Evolutionary conservation across 1,284 basidiomycete species (phyloP), one percentile per base, ranked within the genome.

Genomic region (Leccinum ponderosum): DNA sequence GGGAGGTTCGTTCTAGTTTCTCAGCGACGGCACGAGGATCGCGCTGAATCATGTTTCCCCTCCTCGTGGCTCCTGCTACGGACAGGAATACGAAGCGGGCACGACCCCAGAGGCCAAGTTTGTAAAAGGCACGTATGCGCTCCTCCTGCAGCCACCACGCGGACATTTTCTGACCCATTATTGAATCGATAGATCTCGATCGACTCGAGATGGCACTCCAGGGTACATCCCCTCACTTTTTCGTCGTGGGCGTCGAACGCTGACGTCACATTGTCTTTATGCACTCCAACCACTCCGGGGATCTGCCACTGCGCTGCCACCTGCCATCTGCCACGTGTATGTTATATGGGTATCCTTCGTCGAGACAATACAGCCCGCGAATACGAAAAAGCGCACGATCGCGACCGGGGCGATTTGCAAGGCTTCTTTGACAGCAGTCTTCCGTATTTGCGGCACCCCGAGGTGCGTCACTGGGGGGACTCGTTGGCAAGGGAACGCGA

Each of bases 201-300:
- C 83, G 94, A 11, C 89, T 98, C 62, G 97, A 99, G 75, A 91
- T 99, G 83, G 91, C 93, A 3, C 80, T 92, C 0, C 91, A 93
- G 82, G 90, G 90, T 87, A 67, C 20, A 66, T 62, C 52, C 27
- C 55, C 4, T 6, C 27, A 25, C 17, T 31, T 31, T 1, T 0
- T 37, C 14, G 6, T 51, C 48, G 9, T 44, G 8, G n/a, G 6
- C 22, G 17, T 37, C 17, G 50, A 39, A 47, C 22, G 31, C 51
- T 53, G 17, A 44, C 25, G 20, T 25, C 27, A 39, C 37, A n/a
- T 39, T 39, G 15, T n/a, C 15, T n/a, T n/a, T 3, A 33, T 33
- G 12, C 12, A 33, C 33, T 12, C 12, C 12, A 12, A 33, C 33
- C 12, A 33, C 6, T 5, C 5, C 33, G 33, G 11, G 33, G 12